Evolutionary conservation across 106 monocot species (phyloP), one percentile per base, ranked within the genome.

Genomic region (Narthecium ossifragum): DNA sequence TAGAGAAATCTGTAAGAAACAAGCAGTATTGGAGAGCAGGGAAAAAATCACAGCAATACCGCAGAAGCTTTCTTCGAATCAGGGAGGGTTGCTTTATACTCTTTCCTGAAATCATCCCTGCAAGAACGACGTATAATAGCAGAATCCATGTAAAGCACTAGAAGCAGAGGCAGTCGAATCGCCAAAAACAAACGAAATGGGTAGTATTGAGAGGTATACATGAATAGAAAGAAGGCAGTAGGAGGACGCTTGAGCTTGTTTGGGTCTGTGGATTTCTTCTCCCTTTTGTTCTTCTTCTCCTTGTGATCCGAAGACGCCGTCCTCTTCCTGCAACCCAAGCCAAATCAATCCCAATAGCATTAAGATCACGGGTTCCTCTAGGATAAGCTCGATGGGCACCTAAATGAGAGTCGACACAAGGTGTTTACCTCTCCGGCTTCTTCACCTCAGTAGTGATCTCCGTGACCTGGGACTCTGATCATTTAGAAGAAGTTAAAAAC

Each of bases 141-240:
- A n/a, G n/a, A n/a, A n/a, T n/a, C 33, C 34, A 17, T 13, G n/a
- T 6, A 9, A 32, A 20, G 4, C 13, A 1, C n/a, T 27, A 5
- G n/a, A 22, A 15, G 26, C 34, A 13, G 21, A 13, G 2, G 29
- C 11, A 18, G 4, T 41, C 14, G 15, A 49, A 33, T 5, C 2
- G 8, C 6, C 38, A 33, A 17, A 10, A 2, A 28, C 41, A 14
- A 0, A 2, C 26, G 26, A 18, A 9, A 9, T 14, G 17, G n/a
- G n/a, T n/a, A n/a, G n/a, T n/a, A 24, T 24, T 5, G 10, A 34
- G 26, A 51, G 45, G 12, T 9, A 34, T 66, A 82, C 94, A 96
- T 86, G 70, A 90, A 96, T 23, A 96, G 53, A 21, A 96, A 83
- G 72, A 90, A 96, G 14, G 86, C 96, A 28, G 90, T 78, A 0